Percentiles rank a stretch among this genome's conserved stretches.
Conservation (phyloP, 306 rosid species). For the Canavalia gladiata region DNA sequence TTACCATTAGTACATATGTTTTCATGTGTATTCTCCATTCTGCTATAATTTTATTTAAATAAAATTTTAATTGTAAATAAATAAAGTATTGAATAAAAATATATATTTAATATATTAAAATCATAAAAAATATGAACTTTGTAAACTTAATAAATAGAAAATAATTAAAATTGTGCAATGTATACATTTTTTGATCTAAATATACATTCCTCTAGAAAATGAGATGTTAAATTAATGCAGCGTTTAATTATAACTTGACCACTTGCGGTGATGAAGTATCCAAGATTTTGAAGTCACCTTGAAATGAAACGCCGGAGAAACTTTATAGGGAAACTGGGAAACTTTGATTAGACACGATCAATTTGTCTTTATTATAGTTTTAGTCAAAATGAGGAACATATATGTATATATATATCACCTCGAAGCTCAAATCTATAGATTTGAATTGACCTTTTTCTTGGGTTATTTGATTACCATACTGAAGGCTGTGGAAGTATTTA, state of each 20-base stretch:
- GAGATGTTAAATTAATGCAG: background rate
- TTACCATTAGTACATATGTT: background rate
- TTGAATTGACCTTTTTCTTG: background rate
- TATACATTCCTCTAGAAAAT: background rate
- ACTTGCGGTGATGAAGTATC: background rate
- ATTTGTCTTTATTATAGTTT: background rate
- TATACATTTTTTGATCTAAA: background rate
- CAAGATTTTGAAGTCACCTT: background rate
- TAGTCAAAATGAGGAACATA: constrained; percentile 12
- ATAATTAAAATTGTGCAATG: background rate
- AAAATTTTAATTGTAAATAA: background rate
- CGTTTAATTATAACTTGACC: background rate
- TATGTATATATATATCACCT: too few relatives aligned
- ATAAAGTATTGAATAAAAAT: background rate
- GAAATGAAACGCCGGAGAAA: constrained; percentile 1
- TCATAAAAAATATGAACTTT: background rate
- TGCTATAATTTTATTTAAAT: background rate
- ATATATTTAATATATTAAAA: background rate
- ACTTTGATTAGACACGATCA: background rate
- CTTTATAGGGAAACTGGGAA: background rate
- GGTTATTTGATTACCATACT: background rate
- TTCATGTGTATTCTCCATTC: background rate
- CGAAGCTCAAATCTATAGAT: background rate
- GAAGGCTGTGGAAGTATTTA: too few relatives aligned
- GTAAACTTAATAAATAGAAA: background rate